Percentiles rank a stretch among this genome's conserved stretches.
Evolutionary conservation across 2,329 filamentous ascomycete species (phyloP).

Genomic region (Aspergillus unguis): DNA sequence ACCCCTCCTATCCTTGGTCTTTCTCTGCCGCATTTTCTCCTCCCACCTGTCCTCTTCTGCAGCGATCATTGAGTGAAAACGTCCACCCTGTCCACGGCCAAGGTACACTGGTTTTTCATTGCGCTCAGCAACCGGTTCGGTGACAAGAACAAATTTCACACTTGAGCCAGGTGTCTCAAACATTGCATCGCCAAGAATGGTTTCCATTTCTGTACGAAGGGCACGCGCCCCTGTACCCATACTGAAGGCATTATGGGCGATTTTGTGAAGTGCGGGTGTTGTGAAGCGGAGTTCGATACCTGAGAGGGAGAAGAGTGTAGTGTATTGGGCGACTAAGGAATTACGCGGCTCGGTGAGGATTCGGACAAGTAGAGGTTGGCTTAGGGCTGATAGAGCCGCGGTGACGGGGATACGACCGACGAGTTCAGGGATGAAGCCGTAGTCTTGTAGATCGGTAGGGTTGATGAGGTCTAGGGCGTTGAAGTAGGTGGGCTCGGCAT

Average conservation of each 20-base stretch:
- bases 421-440: constrained; percentile 91
- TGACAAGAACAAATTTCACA: constrained; percentile 70
- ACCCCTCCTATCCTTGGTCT: constrained; percentile 26
- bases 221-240: constrained; percentile 78
- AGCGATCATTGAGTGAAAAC: constrained; percentile 50
- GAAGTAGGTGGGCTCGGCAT: constrained; percentile 48
- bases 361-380: constrained; percentile 66
- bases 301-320: constrained; percentile 78
- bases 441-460: constrained; percentile 73
- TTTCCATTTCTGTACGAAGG: constrained; percentile 76
- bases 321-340: constrained; percentile 83
- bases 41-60: constrained; percentile 52
- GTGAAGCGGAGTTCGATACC: constrained; percentile 78
- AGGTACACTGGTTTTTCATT: constrained; percentile 55
- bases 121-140: constrained; percentile 64
- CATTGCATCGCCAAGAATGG: constrained; percentile 73
- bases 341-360: constrained; percentile 93
- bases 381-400: constrained; percentile 76
- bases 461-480: constrained; percentile 68
- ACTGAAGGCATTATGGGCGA: constrained; percentile 67
- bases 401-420: constrained; percentile 92
- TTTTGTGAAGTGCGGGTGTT: constrained; percentile 70
- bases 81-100: constrained; percentile 49
- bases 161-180: constrained; percentile 68
- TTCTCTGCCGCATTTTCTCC: constrained; percentile 36